Base-by-base conservation (phyloP, 169 alveolate species). In the Amoebophrya sp. region DNA sequence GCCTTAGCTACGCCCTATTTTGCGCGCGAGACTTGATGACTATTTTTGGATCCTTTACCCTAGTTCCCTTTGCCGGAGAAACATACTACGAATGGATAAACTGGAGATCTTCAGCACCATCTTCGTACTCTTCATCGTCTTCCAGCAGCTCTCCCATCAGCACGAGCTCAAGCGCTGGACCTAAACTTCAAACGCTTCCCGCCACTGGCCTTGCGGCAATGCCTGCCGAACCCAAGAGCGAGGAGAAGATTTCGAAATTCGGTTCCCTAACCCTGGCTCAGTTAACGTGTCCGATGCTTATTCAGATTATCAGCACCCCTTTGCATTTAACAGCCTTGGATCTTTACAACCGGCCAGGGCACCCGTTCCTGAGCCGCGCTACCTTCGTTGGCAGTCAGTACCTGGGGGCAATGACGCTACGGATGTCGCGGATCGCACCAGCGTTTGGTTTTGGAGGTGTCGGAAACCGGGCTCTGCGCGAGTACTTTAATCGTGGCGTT, bases 211-310 rank as follows among this genome's bases (percentile, higher is more conserved):
- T 47, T 18, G 65, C 65, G 29, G 65, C 65, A 6, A 12, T 18
- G 18, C 65, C 65, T 6, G 65, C 29, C 6, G 65, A 18, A 47
- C 6, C 65, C 29, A 47, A 47, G 6, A 47, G 65, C 18, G 65
- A 6, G 65, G 33, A 18, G 83, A 6, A 26, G 83, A 65, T 65
- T 26, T 65, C 83, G 33, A 29, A 26, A 6, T 1, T 36, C 26
- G 36, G 33, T 1, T 1, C 83, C 2, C 36, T 65, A 36, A 65
- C 18, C 83, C 83, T 65, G 2, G 83, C 83, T 29, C 83, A 65
- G 83, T 36, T 65, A 29, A 65, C 83, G 83, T 65, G 83, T 18
- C 83, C 83, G 83, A 65, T 65, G 83, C 83, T 65, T 29, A 65
- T 65, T 18, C 83, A 65, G 26, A 29, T 65, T 29, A 36, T 65